Evolutionary conservation across 495 filamentous ascomycete genomes (phyloP), one percentile per base, ranked within the genome.

Genomic region (Sordaria brevicollis): DNA sequence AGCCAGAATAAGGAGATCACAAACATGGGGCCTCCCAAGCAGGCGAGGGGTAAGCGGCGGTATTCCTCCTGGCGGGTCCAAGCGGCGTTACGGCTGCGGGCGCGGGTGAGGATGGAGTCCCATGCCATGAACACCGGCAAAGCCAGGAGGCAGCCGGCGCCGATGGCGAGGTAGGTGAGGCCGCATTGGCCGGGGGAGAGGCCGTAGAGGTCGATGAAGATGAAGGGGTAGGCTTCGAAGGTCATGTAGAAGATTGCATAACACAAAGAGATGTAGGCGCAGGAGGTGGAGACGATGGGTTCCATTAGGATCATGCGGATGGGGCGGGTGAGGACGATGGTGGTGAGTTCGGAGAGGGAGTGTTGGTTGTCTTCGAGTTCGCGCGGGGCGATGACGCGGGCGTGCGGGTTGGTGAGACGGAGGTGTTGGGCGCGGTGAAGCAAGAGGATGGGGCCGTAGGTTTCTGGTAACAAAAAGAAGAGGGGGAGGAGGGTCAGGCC

Each of bases 221-320:
- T 90, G 15, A 91, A 82, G 0, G 89, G 89, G 74, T 86, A 91
- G 5, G 86, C 85, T 67, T 90, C 86, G 71, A 93, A 91, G 70
- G 85, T 90, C 74, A 93, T 87, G 76, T 92, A 93, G 71, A 94
- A 93, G 36, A 93, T 90, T 7, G 86, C 86, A 75, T 93, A 93
- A 15, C 87, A 83, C 4, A 92, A 78, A 0, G 89, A 83, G 2
- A 92, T 83, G 77, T 92, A 93, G 10, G 92, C 77, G 39, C 89
- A 91, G 1, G 83, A 86, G 37, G 89, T 85, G 31, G 86, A 83
- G 21, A 93, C 80, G 43, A 83, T 79, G 29, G 79, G 78, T 72
- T 84, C 81, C 21, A 76, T 74, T n/a, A 80, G 35, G 35, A 82
- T 76, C 81, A 83, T 83, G 66, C 80, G 77, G 13, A 84, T 72